Base-by-base conservation (phyloP, 192 early-diverging fungal species). In the Phycomyces nitens region DNA sequence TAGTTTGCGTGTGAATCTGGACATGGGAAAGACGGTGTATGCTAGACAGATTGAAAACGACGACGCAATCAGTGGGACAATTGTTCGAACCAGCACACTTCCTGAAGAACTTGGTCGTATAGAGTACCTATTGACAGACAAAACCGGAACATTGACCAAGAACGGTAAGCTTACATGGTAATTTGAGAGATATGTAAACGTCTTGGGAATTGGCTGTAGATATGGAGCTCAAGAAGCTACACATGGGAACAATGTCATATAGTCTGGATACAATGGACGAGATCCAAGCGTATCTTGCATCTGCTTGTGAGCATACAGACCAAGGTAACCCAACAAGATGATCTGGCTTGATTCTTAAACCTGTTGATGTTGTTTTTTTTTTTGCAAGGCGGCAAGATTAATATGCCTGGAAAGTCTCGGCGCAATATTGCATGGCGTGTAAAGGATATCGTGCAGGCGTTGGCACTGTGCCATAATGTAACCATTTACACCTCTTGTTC, bases 11-110 rank as follows among this genome's bases (percentile, higher is more conserved):
- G 95, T 98, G 9, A 98, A 96, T 69, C 75, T 98, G 58, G 95
- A 98, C 64, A 94, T 96, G 93, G 94, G 94, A 34, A 98, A 98
- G 79, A 89, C 90, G 0, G 88, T 94, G n/a, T 95, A 95, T 74
- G 89, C 84, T 41, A 74, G 82, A 78, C 88, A 87, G 52, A 98
- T 96, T n/a, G 89, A 91, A 84, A 82, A 85, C 24, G 96, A 98
- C 71, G 38, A 64, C 1, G 88, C 89, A 64, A 98, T 98, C 23
- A 76, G 83, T 0, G 89, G 82, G 20, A 92, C 95, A 4, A 88
- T 98, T 41, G 94, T 96, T 22, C 84, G 95, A 29, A 98, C 93
- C 11, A 92, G 89, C 53, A 96, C 93, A 43, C 91, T 98, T 26
- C 96, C 96, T 29, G 96, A 98, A 68, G 96, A 96, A 75, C 82